A percentile compares a stretch with the other conserved stretches of the same genome.
Conservation (phyloP, 2,329 filamentous ascomycete genomes). For the Neonectria punicea region DNA sequence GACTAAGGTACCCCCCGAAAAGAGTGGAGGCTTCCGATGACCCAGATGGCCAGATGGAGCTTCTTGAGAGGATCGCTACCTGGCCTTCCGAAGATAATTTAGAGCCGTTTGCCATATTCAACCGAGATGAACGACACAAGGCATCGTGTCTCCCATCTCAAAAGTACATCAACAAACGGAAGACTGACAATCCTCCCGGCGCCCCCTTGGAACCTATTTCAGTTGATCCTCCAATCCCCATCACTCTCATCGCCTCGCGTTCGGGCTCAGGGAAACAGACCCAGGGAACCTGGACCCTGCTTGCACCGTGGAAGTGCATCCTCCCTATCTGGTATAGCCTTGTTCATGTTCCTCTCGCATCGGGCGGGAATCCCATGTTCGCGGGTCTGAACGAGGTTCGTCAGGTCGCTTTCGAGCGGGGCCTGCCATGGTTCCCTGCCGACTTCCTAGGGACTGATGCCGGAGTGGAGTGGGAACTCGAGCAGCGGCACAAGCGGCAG, state of each 20-base stretch:
- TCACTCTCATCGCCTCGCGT: constrained; percentile 74
- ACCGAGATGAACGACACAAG: constrained; percentile 71
- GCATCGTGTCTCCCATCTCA: constrained; percentile 78
- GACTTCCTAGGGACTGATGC: constrained; percentile 85
- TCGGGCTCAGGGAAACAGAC: constrained; percentile 57
- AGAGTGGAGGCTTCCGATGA: constrained; percentile 57
- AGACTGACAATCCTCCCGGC: constrained; percentile 71
- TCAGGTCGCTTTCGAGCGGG: constrained; percentile 84
- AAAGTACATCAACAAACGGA: constrained; percentile 83
- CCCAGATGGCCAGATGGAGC: constrained; percentile 48
- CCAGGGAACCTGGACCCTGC: constrained; percentile 81
- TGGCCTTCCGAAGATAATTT: constrained; percentile 73
- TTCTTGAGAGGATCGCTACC: constrained; percentile 70
- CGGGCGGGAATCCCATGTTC: constrained; percentile 83
- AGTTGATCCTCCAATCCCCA: constrained; percentile 80
- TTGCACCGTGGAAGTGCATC: constrained; percentile 93
- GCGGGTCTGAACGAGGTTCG: constrained; percentile 83
- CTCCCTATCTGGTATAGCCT: constrained; percentile 86
- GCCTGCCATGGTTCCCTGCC: constrained; percentile 83
- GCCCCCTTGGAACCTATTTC: constrained; percentile 64
- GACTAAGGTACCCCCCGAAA: constrained; percentile 79
- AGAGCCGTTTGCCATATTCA: constrained; percentile 69
- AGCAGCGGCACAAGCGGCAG: constrained; percentile 76
- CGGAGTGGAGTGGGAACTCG: constrained; percentile 80
- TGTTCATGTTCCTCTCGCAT: constrained; percentile 82